Conservation (phyloP, 139 green algal species). For the Chlorella sorokiniana region DNA sequence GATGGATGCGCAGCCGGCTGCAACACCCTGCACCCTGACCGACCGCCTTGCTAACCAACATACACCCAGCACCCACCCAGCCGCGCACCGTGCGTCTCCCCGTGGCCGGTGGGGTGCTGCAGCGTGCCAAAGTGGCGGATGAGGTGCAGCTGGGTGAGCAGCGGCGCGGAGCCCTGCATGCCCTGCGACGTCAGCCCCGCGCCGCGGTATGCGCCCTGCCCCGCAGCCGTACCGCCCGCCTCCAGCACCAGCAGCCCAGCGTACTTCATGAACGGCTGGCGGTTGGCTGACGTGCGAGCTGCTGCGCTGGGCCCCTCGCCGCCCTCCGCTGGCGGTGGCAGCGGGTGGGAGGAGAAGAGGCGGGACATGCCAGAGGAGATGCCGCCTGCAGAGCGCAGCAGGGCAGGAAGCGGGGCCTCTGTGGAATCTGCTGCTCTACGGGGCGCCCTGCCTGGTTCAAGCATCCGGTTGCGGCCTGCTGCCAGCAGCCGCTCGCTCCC, state of each 20-base stretch:
- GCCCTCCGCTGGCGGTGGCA: background rate
- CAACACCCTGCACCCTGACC: too few species aligned
- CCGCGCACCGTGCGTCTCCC: background rate
- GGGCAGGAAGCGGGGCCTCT: background rate
- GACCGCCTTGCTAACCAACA: too few species aligned
- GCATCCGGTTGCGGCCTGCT: too few species aligned
- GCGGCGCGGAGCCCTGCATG: background rate
- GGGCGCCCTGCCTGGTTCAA: too few species aligned
- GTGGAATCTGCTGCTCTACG: background rate
- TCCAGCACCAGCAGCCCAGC: background rate
- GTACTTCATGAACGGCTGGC: too few species aligned
- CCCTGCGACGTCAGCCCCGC: background rate
- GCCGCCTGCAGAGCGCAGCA: conserved; percentile 3
- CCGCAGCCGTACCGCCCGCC: background rate
- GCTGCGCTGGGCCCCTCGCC: background rate
- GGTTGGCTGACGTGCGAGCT: too few species aligned
- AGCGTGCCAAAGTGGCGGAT: background rate
- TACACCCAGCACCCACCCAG: background rate
- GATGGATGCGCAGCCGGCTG: too few species aligned
- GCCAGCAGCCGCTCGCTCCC: background rate
- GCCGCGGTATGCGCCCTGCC: too few species aligned
- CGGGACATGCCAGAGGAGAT: background rate
- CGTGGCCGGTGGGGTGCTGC: background rate
- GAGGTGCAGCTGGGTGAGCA: background rate
- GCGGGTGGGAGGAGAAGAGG: conserved; percentile 14